Conservation (phyloP, 306 rosid genomes). For the Canavalia ensiformis region DNA sequence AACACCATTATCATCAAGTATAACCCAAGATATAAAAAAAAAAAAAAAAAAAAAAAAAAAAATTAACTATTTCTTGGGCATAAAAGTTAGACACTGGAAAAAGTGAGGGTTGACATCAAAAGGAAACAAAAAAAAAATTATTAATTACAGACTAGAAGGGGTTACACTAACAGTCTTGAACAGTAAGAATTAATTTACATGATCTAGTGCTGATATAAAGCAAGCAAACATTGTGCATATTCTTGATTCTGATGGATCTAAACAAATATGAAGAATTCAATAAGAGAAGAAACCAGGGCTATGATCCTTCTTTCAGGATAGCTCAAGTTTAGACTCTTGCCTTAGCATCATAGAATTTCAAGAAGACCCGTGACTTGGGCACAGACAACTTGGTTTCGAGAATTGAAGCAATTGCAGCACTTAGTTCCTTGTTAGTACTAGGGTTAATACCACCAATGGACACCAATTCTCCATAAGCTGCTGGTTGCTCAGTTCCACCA, state of each 20-base stretch:
- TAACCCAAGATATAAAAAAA: neutral
- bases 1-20: slow-evolving; percentile 42
- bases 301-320: slow-evolving; percentile 46
- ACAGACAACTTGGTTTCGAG: slow-evolving; percentile 90
- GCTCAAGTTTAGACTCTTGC: slow-evolving; percentile 61
- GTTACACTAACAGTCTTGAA: slow-evolving; percentile 50
- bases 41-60: too few species aligned
- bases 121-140: neutral
- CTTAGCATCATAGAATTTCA: slow-evolving; percentile 88
- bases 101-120: slow-evolving; percentile 30
- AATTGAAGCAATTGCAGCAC: slow-evolving; percentile 82
- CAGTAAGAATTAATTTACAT: slow-evolving; percentile 66
- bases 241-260: slow-evolving; percentile 84
- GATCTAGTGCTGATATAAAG: slow-evolving; percentile 92
- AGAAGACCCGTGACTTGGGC: slow-evolving; percentile 82
- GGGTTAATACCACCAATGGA: slow-evolving; percentile 93
- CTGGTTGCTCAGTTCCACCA: slow-evolving; percentile 91
- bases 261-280: slow-evolving; percentile 78
- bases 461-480: slow-evolving; percentile 95
- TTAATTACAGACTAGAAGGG: slow-evolving; percentile 33
- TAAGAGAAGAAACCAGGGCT: slow-evolving; percentile 53
- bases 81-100: slow-evolving; percentile 7
- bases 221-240: slow-evolving; percentile 88
- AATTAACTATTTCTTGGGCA: neutral
- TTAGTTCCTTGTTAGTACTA: slow-evolving; percentile 85